A percentile compares a stretch with the other conserved stretches of the same genome.
phyloP scores from a whole-genome alignment of 352 stramenopile genomes.

The Phytophthora uliginosa region DNA sequence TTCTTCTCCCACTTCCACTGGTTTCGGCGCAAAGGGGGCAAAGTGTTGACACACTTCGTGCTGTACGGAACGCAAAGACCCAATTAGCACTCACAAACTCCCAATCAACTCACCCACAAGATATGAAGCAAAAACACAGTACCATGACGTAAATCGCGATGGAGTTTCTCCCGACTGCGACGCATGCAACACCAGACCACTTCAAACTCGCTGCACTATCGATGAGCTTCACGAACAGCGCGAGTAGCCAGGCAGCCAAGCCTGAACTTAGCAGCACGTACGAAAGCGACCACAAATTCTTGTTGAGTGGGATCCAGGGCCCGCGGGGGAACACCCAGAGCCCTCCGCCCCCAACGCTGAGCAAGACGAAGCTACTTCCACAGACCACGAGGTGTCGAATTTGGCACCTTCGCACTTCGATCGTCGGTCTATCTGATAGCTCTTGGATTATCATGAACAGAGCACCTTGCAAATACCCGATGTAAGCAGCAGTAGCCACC shows the following conservation, averaged over 20 bases:
- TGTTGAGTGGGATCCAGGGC: constrained; percentile 80
- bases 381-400: constrained; percentile 5
- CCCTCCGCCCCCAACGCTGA: constrained; percentile 21
- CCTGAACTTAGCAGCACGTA: constrained; percentile 68
- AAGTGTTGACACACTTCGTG: constrained; percentile 69
- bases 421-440: not conserved
- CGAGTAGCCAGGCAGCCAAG: constrained; percentile 42
- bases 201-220: constrained; percentile 17
- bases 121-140: not conserved
- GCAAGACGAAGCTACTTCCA: constrained; percentile 19
- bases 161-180: constrained; percentile 76
- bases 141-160: constrained; percentile 84
- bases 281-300: constrained; percentile 88
- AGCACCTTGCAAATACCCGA: constrained; percentile 66
- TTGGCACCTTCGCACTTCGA: constrained; percentile 7
- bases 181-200: constrained; percentile 39
- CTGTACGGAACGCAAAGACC: constrained; percentile 27
- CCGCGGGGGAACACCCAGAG: constrained; percentile 37
- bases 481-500: constrained; percentile 64
- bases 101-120: not conserved
- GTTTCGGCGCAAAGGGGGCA: constrained; percentile 53
- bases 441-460: constrained; percentile 27
- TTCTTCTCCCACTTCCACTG: constrained; percentile 18
- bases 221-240: constrained; percentile 33
- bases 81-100: constrained; percentile 1